Evolutionary conservation across 2,329 filamentous ascomycete species (phyloP), one percentile per base, ranked within the genome.

Genomic region (Seiridium cupressi): DNA sequence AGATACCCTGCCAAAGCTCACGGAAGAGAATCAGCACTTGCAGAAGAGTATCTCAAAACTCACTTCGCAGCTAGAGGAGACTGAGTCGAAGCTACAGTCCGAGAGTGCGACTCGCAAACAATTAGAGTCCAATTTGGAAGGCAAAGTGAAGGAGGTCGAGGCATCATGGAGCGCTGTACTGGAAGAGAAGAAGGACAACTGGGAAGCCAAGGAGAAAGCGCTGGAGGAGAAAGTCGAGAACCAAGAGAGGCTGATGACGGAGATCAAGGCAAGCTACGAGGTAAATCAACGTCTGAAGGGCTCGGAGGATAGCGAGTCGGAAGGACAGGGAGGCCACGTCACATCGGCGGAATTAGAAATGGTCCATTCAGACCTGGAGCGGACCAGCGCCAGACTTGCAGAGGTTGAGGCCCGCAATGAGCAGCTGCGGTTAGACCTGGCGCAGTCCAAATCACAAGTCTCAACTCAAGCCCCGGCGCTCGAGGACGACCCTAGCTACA

Each of bases 211-310:
- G 72, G 95, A 99, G 78, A 91, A 91, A 77, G 88, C 86, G 35
- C 77, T 97, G 61, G 93, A 97, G 70, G 94, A 98, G 68, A 98
- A 97, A 77, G 82, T 96, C 3, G 94, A 97, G 74, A 96, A 90
- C 68, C 94, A 99, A 72, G 95, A 99, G 54, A 88, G 93, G 5
- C 77, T 99, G 44, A 77, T 99, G 66, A 97, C 91, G 70, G 96
- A 99, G 74, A 87, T 98, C 72, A 98, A 97, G 77, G 95, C 95
- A 34, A 97, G 89, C 77, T 97, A 97, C 72, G 95, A 99, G 75
- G 95, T 99, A 58, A 95, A 92, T 51, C 93, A 98, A 73, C 86
- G 95, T 55, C 81, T 99, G 55, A 93, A 89, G 56, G 89, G 88
- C 66, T 86, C 87, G 11, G 89, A 89, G 40, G 84, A 86, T 57